phyloP scores from a whole-genome alignment of 345 rosid genomes.

The Luvunga scandens region DNA sequence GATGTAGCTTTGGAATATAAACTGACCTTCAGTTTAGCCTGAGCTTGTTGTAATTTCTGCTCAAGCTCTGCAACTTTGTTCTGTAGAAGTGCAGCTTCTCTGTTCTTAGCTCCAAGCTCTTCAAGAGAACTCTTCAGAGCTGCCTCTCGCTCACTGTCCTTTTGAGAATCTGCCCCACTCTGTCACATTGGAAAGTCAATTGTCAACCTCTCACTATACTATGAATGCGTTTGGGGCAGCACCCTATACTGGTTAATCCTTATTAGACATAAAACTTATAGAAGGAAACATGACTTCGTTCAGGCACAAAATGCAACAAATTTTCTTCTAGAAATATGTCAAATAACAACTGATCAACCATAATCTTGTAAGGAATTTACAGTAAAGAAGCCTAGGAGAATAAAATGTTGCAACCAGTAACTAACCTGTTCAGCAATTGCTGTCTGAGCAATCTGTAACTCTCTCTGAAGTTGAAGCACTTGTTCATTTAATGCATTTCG shows the following conservation, averaged over 20 bases:
- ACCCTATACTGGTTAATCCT: too few relatives aligned
- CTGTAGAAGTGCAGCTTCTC: conserved; percentile 46
- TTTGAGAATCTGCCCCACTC: conserved; percentile 49
- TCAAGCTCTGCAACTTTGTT: conserved; percentile 61
- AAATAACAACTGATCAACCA: neutral
- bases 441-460: conserved; percentile 43
- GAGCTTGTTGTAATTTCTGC: conserved; percentile 59
- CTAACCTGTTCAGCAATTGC: conserved; percentile 46
- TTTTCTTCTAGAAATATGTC: neutral
- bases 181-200: conserved; percentile 26
- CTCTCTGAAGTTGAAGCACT: conserved; percentile 52
- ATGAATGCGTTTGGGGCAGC: too few relatives aligned
- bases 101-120: conserved; percentile 66
- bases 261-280: neutral
- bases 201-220: neutral
- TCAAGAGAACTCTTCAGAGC: conserved; percentile 57
- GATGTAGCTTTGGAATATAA: neutral
- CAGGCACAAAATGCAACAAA: neutral
- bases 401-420: neutral
- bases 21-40: conserved; percentile 68
- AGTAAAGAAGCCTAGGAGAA: neutral
- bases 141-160: conserved; percentile 52
- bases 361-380: neutral
- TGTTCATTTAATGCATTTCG: conserved; percentile 41
- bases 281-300: neutral